phyloP scores from a whole-genome alignment of 495 filamentous ascomycete species.

The Lasiosphaeria hispida region DNA sequence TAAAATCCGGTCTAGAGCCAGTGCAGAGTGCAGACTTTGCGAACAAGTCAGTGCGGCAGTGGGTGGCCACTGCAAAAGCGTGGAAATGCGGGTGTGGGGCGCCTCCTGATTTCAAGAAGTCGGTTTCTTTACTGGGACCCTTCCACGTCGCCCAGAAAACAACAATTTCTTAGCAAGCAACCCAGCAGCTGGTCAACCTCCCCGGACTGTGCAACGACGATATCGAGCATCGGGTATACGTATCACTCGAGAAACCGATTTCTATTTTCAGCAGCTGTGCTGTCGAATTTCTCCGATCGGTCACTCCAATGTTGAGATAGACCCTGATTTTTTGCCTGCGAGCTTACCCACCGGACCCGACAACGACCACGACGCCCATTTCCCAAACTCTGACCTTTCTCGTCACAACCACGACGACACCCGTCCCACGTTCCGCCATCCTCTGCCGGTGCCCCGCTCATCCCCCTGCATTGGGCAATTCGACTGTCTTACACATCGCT shows the following conservation, averaged over 20 bases:
- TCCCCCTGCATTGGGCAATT: background rate
- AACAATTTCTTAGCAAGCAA: slow-evolving; percentile 7
- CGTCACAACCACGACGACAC: background rate
- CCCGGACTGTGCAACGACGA: slow-evolving; percentile 20
- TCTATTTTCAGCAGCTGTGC: slow-evolving; percentile 3
- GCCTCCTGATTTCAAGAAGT: slow-evolving; percentile 21
- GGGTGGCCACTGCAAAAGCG: too few relatives aligned
- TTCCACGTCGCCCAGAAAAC: slow-evolving; percentile 17
- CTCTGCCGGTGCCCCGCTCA: background rate
- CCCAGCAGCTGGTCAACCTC: slow-evolving; percentile 4
- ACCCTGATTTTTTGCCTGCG: background rate
- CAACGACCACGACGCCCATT: background rate
- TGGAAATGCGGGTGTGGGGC: background rate
- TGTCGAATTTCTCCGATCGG: slow-evolving; percentile 1
- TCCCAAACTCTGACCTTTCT: too few relatives aligned
- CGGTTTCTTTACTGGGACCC: background rate
- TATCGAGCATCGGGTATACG: slow-evolving; percentile 23
- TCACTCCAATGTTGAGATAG: background rate
- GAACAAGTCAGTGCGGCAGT: too few relatives aligned
- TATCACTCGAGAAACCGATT: slow-evolving; percentile 14
- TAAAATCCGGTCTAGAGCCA: too few relatives aligned
- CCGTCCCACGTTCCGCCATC: background rate
- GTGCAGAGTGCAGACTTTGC: too few relatives aligned
- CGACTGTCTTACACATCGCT: background rate
- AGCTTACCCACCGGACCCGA: background rate